phyloP scores from a whole-genome alignment of 83 land plant genomes.

The Diphasiastrum complanatum region DNA sequence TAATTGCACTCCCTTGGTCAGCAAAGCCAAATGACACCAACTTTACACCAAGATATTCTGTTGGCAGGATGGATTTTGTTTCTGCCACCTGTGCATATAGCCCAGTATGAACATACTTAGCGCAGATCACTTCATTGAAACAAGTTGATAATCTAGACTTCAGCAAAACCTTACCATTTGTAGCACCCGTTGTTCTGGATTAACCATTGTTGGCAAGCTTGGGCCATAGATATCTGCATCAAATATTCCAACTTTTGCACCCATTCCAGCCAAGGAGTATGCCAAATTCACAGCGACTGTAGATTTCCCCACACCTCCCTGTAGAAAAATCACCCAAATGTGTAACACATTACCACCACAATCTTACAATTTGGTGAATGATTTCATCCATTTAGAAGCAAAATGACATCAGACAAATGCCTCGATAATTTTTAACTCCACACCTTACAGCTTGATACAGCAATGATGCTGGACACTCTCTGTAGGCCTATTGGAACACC shows the following conservation, averaged over 20 bases:
- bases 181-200: slow-evolving; percentile 73
- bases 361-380: no score
- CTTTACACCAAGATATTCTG: slow-evolving; percentile 92
- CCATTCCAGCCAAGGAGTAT: slow-evolving; percentile 94
- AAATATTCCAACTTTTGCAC: slow-evolving; percentile 96
- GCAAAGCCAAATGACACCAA: slow-evolving; percentile 96
- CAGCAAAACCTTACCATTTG: slow-evolving; percentile 91
- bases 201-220: slow-evolving; percentile 97
- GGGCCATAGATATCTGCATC: slow-evolving; percentile 99
- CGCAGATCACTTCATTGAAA: neutral
- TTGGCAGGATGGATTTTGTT: slow-evolving; percentile 70
- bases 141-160: neutral
- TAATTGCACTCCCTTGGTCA: slow-evolving; percentile 97
- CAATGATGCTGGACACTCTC: slow-evolving; percentile 76
- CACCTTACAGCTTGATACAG: slow-evolving; percentile 99
- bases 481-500: slow-evolving; percentile 68
- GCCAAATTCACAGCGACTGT: slow-evolving; percentile 98
- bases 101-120: neutral
- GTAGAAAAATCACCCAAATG: slow-evolving; percentile 12
- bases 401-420: no score
- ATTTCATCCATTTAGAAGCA: no score
- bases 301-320: slow-evolving; percentile 99
- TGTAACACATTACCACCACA: no score
- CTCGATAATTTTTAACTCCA: no score
- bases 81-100: slow-evolving; percentile 61